Evolutionary conservation across 768 basidiomycete species (phyloP).

Genomic region (Phylloporus sp.): DNA sequence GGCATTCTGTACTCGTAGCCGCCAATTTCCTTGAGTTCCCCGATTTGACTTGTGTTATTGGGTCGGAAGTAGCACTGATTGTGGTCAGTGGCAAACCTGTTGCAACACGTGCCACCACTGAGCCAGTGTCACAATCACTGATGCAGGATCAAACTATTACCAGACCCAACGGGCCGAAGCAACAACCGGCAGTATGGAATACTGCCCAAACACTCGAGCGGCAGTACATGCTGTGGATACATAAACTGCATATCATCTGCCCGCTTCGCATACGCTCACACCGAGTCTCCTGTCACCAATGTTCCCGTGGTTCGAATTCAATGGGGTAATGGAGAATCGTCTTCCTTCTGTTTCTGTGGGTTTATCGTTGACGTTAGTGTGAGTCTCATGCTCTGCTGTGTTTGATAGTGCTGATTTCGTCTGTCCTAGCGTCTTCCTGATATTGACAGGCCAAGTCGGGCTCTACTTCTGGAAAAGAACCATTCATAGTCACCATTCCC

Average conservation of each 20-base stretch:
- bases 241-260: constrained; percentile 3
- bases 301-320: not conserved
- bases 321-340: not conserved
- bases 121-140: not conserved
- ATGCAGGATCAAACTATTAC: not conserved
- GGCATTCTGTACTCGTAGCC: constrained; percentile 49
- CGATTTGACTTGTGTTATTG: not conserved
- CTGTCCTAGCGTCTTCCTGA: constrained; percentile 11
- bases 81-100: not conserved
- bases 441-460: constrained; percentile 22
- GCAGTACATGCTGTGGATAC: constrained; percentile 1
- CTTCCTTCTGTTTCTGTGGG: constrained; percentile 7
- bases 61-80: not conserved
- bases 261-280: not conserved
- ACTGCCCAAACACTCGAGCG: not conserved
- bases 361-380: constrained; percentile 15
- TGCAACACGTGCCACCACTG: not conserved
- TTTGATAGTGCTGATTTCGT: not conserved
- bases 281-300: constrained; percentile 3
- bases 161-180: not conserved
- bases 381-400: not conserved
- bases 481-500: constrained; percentile 13
- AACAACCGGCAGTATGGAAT: not conserved
- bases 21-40: not conserved
- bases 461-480: constrained; percentile 20